Base-by-base conservation (phyloP, 768 basidiomycete species). In the Cantharellus anzutake region DNA sequence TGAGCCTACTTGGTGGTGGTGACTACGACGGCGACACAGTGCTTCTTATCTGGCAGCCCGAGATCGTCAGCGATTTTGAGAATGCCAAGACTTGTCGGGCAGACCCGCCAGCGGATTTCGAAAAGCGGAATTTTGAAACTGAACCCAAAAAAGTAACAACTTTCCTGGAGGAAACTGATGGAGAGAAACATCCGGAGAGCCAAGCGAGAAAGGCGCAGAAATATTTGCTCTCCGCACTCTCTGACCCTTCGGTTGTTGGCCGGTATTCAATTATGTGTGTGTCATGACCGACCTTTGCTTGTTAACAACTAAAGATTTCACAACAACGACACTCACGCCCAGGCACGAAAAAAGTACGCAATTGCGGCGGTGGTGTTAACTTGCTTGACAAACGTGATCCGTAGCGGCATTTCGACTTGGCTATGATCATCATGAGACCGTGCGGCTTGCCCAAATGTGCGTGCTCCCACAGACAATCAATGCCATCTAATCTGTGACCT, bases 11-110 rank as follows among this genome's bases (percentile, higher is more conserved):
- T 20, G 52, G 58, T 50, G 14, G 57, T 80, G 82, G 83, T 29
- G 84, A 85, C 62, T 84, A 84, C 63, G 84, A 85, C 63, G 84
- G 84, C 4, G 59, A 66, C 57, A 64, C 48, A 5, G 59, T 57
- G 34, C 34, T 34, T 56, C 75, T 78, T 1, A 79, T 81, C 40
- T 84, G 79, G 76, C 73, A 82, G 38, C 77, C 77, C 0, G 67
- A 71, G 14, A 71, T 86, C 29, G 81, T 86, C 7, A 51, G 68
- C 3, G 57, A 64, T 1, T 87, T 87, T 67, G 66, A 62, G n/a
- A 78, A 80, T 61, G 78, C 83, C 0, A 68, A 75, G 41, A 67
- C 73, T 3, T 66, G 69, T 5, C 79, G 72, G 60, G 78, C 81
- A 0, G 65, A 72, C 2, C 74, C 78, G n/a, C 82, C 83, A 2